Percentiles rank a stretch among this genome's conserved stretches.
These are phyloP conservation scores for Brassica carinata DNA, from an alignment of 345 rosid species.

Conservation along the genomic window DNA sequence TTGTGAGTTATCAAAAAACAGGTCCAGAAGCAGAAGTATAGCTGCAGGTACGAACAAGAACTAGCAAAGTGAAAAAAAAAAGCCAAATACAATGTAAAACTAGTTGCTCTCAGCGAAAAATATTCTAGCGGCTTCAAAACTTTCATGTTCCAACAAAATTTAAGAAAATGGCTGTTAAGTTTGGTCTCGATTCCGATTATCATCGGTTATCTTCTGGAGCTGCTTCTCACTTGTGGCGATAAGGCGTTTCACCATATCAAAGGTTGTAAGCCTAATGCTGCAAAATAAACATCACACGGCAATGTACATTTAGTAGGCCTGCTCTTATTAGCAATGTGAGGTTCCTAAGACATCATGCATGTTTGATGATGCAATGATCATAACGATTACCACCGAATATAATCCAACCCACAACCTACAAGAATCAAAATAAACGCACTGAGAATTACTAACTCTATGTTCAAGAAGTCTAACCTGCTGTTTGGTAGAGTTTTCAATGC, in stretches of 20 bases:
- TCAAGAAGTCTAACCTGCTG: conserved; percentile 66
- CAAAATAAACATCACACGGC: conserved; percentile 24
- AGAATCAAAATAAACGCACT: neutral
- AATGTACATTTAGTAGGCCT: neutral
- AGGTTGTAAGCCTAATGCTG: conserved; percentile 96
- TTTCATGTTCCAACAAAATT: neutral
- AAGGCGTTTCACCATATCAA: conserved; percentile 79
- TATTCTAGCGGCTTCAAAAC: conserved; percentile 11
- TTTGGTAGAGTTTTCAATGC: conserved; percentile 89
- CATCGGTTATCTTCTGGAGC: conserved; percentile 67
- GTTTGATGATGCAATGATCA: neutral
- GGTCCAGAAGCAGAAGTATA: neutral
- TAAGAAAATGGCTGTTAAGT: neutral
- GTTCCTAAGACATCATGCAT: neutral
- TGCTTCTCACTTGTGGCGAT: conserved; percentile 76
- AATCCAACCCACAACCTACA: neutral
- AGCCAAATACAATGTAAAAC: conserved; percentile 1
- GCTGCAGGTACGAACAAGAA: neutral
- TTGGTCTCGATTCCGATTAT: conserved; percentile 51
- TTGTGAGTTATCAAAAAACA: neutral
- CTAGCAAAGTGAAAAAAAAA: neutral
- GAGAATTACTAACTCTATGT: neutral
- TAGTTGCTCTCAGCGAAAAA: conserved; percentile 1
- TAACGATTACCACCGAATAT: neutral
- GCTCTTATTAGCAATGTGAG: neutral